phyloP scores from a whole-genome alignment of 2,329 filamentous ascomycete genomes.

The Microsporum canis region DNA sequence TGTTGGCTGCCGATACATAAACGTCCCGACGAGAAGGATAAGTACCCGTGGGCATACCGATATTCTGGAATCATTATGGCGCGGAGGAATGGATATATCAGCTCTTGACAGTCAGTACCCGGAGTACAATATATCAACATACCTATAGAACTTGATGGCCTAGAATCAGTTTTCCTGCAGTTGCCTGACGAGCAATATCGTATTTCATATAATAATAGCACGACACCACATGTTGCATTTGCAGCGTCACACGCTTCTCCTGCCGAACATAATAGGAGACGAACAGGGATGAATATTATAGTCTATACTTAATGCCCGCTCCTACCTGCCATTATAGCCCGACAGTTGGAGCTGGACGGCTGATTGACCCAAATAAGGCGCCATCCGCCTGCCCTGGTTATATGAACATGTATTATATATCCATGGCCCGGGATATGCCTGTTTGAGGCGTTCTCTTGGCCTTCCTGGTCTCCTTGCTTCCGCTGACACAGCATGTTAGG shows the following conservation, averaged over 20 bases:
- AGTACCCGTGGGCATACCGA: neutral
- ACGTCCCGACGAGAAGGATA: neutral
- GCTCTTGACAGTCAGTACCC: neutral
- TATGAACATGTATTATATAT: neutral
- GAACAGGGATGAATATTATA: neutral
- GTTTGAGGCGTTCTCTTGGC: neutral
- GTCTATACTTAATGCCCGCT: neutral
- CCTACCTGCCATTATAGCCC: neutral
- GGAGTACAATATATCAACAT: too few species aligned
- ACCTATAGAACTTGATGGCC: too few species aligned
- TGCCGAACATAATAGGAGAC: neutral
- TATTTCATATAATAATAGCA: neutral
- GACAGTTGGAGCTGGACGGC: too few species aligned
- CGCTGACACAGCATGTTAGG: neutral
- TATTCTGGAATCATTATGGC: neutral
- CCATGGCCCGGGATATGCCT: neutral
- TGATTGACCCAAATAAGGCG: too few species aligned
- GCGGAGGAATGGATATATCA: neutral
- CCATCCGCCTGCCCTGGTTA: neutral
- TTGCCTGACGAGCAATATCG: neutral
- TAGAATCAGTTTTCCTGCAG: neutral
- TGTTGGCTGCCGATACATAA: neutral
- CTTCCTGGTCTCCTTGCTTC: neutral
- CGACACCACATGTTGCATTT: neutral
- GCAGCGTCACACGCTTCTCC: neutral